phyloP scores from a whole-genome alignment of 352 stramenopile species.

The Phytophthora europaea region DNA sequence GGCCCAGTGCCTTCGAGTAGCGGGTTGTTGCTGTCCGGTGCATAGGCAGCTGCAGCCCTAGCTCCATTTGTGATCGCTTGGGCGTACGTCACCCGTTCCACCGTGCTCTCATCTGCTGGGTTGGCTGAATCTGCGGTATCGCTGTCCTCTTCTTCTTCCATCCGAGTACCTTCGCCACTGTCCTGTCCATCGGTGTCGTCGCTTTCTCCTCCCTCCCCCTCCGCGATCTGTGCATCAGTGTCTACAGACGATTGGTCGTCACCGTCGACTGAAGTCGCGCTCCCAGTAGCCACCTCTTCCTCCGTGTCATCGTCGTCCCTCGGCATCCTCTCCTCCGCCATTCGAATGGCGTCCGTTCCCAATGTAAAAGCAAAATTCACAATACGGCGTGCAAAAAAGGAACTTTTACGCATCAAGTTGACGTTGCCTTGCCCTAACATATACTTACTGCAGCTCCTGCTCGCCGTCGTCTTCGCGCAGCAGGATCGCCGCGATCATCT shows the following conservation, averaged over 20 bases:
- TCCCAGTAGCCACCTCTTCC: background rate
- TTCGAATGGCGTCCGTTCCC: conserved; percentile 4
- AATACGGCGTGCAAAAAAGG: conserved; percentile 3
- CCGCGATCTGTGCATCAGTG: conserved; percentile 19
- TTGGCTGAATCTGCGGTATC: background rate
- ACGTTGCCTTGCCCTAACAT: background rate
- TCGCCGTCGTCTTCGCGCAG: conserved; percentile 42
- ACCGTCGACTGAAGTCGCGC: background rate
- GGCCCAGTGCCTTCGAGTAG: conserved; percentile 38
- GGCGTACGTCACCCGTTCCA: background rate
- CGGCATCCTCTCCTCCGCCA: conserved; percentile 5
- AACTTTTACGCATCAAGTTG: background rate
- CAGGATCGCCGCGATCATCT: conserved; percentile 63
- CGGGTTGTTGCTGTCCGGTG: conserved; percentile 21
- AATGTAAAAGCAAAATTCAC: background rate
- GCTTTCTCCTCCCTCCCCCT: conserved; percentile 6
- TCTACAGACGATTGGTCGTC: background rate
- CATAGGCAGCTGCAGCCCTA: background rate
- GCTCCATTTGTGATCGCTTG: background rate
- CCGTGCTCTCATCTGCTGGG: background rate
- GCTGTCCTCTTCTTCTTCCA: conserved; percentile 6
- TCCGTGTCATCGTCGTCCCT: background rate
- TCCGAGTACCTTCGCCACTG: background rate
- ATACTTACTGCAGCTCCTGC: conserved; percentile 32
- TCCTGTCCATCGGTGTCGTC: background rate